phyloP scores from a whole-genome alignment of 306 rosid genomes.

The Cicer pinnatifidum region DNA sequence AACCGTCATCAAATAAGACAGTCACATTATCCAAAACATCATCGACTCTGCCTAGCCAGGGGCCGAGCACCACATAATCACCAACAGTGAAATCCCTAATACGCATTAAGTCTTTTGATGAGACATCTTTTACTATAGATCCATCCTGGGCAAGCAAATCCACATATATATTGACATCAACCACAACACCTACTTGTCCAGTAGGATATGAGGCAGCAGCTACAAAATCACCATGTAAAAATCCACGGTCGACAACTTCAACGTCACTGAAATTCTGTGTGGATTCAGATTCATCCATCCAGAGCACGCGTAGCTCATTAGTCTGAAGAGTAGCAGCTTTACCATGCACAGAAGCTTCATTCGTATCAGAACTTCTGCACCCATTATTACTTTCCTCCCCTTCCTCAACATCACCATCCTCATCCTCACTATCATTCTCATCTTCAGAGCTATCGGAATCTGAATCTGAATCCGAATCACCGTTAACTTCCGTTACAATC shows the following conservation, averaged over 20 bases:
- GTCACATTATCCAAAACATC: conserved; percentile 97
- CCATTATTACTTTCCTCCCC: conserved; percentile 50
- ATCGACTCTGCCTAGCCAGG: conserved; percentile 95
- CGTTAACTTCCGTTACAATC: conserved; percentile 88
- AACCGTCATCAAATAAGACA: conserved; percentile 93
- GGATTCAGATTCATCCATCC: conserved; percentile 89
- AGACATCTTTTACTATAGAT: conserved; percentile 66
- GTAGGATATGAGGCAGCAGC: conserved; percentile 85
- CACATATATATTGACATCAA: conserved; percentile 82
- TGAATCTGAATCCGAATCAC: conserved; percentile 72
- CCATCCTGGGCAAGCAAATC: conserved; percentile 78
- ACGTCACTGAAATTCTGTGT: conserved; percentile 65
- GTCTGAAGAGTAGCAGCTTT: conserved; percentile 68
- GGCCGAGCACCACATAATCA: conserved; percentile 93
- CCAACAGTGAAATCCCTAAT: conserved; percentile 93
- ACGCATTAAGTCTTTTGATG: conserved; percentile 76
- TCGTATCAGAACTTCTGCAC: conserved; percentile 53
- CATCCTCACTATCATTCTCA: conserved; percentile 58
- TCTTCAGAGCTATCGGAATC: conserved; percentile 74
- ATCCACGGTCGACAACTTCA: conserved; percentile 80
- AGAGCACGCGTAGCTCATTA: conserved; percentile 83
- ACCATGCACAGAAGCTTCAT: conserved; percentile 52
- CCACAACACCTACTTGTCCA: conserved; percentile 96
- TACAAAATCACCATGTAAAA: conserved; percentile 93
- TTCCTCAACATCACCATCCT: conserved; percentile 56